Conservation (phyloP, 2,329 filamentous ascomycete genomes). For the Alternaria arbusti region DNA sequence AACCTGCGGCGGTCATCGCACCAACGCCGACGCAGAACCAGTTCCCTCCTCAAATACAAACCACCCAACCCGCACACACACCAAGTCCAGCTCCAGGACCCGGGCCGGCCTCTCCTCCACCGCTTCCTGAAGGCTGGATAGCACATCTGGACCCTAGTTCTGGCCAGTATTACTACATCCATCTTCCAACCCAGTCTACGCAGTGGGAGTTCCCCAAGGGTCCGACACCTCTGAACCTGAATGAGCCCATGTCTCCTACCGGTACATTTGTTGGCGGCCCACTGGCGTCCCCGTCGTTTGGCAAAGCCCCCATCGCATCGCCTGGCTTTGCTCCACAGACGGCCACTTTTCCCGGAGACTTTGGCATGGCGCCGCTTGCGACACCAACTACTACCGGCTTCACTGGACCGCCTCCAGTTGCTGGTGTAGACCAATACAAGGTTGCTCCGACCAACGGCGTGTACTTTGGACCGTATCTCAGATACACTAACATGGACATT, state of each 20-base stretch:
- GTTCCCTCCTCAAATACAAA: conserved; percentile 30
- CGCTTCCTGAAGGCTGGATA: conserved; percentile 97
- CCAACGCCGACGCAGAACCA: conserved; percentile 41
- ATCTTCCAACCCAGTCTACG: conserved; percentile 90
- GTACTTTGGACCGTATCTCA: conserved; percentile 94
- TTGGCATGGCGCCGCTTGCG: conserved; percentile 76
- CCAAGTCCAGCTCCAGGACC: conserved; percentile 57
- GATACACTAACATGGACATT: conserved; percentile 97
- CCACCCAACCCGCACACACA: conserved; percentile 35
- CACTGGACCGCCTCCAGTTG: conserved; percentile 83
- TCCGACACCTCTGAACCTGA: conserved; percentile 84
- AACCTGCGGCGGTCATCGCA: conserved; percentile 42
- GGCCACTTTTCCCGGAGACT: conserved; percentile 83
- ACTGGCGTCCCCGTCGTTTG: conserved; percentile 56
- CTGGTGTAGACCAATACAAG: conserved; percentile 93
- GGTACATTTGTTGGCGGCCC: conserved; percentile 54
- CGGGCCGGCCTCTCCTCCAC: conserved; percentile 83
- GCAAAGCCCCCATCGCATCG: conserved; percentile 71
- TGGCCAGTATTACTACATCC: conserved; percentile 98
- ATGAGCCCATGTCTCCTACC: conserved; percentile 83
- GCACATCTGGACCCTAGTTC: conserved; percentile 94
- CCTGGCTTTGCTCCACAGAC: conserved; percentile 84
- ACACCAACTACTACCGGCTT: conserved; percentile 83
- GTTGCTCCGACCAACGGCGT: conserved; percentile 93
- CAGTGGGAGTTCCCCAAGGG: conserved; percentile 99